phyloP scores from a whole-genome alignment of 176 grass and related monocot species.

The Carex littledalei region DNA sequence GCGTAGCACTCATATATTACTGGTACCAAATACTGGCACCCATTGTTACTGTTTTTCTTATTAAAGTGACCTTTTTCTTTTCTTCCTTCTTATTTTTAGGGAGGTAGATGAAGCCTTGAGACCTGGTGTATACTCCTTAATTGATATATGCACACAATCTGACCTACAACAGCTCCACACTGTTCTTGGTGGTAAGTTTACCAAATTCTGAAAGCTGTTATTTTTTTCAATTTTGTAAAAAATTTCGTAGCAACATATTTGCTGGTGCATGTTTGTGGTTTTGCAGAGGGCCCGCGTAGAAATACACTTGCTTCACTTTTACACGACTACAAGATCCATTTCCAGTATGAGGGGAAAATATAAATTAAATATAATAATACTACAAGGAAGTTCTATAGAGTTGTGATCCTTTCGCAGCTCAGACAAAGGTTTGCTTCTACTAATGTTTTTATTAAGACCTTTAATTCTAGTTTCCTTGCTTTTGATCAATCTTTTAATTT shows the following conservation, averaged over 20 bases:
- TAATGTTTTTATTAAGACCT: background rate
- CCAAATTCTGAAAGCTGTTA: background rate
- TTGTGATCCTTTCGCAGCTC: background rate
- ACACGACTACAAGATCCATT: slow-evolving; percentile 77
- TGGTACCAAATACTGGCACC: slow-evolving; percentile 11
- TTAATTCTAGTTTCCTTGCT: background rate
- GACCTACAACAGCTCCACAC: slow-evolving; percentile 96
- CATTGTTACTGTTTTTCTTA: slow-evolving; percentile 10
- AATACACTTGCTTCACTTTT: slow-evolving; percentile 71
- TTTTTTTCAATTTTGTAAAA: background rate
- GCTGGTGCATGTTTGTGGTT: background rate
- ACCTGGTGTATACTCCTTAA: slow-evolving; percentile 88
- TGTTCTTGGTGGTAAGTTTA: slow-evolving; percentile 73
- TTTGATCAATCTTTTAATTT: background rate
- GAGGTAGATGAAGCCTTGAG: slow-evolving; percentile 79
- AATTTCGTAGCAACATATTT: slow-evolving; percentile 17
- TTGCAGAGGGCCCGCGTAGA: slow-evolving; percentile 78
- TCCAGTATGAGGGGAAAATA: slow-evolving; percentile 89
- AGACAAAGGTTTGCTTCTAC: background rate
- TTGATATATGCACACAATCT: slow-evolving; percentile 81
- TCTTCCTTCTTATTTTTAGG: slow-evolving; percentile 32
- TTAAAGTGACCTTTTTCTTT: background rate
- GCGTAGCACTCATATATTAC: background rate
- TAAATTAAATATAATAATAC: slow-evolving; percentile 25
- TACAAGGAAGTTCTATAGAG: background rate